Percentiles rank a stretch among this genome's conserved stretches.
phyloP scores from a whole-genome alignment of 768 basidiomycete genomes.

The Rhizopogon vulgaris region DNA sequence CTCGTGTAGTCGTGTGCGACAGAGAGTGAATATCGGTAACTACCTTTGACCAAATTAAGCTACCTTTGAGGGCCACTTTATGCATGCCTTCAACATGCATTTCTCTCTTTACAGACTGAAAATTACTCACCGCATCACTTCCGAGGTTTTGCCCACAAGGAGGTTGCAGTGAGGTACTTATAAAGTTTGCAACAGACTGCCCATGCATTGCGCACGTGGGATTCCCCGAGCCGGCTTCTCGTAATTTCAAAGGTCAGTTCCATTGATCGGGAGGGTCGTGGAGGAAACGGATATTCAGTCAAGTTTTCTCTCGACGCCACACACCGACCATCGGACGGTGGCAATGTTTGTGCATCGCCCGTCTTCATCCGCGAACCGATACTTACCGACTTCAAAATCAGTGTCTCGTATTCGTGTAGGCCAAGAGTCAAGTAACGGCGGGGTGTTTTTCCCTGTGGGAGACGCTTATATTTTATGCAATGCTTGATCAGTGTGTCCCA shows the following conservation, averaged over 20 bases:
- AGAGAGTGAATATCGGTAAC: background rate
- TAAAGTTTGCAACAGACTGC: background rate
- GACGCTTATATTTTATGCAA: too few species aligned
- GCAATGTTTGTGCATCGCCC: slow-evolving; percentile 11
- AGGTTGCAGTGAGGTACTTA: background rate
- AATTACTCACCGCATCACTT: too few species aligned
- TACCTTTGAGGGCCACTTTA: too few species aligned
- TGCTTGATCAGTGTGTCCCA: too few species aligned
- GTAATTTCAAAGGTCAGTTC: slow-evolving; percentile 19
- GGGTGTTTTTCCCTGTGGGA: too few species aligned
- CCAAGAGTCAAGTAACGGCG: background rate
- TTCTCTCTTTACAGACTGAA: background rate
- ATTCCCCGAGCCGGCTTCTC: slow-evolving; percentile 15
- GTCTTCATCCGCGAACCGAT: slow-evolving; percentile 4
- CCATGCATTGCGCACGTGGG: background rate
- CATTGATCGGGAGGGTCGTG: slow-evolving; percentile 15
- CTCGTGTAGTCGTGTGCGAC: too few species aligned
- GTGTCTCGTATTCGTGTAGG: too few species aligned
- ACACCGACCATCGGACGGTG: slow-evolving; percentile 13
- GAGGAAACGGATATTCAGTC: slow-evolving; percentile 16
- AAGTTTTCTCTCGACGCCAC: slow-evolving; percentile 12
- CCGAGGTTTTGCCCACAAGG: background rate
- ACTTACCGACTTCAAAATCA: background rate
- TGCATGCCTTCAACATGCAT: too few species aligned
- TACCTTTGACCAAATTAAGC: background rate